These are phyloP conservation scores for Thymus quinquecostatus DNA, from an alignment of 257 asterid species.

Conservation along the genomic window DNA sequence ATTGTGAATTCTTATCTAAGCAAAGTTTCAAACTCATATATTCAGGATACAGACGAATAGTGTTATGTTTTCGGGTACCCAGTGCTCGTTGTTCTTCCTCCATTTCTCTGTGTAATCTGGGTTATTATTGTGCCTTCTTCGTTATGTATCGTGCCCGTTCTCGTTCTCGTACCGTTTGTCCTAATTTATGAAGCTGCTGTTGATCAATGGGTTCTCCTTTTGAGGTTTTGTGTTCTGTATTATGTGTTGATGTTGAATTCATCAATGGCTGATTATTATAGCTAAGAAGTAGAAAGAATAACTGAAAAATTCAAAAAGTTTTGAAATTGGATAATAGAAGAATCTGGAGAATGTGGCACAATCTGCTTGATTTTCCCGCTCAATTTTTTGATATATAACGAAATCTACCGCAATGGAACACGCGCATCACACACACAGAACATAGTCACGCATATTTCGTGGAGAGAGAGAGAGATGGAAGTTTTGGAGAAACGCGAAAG, in stretches of 20 bases:
- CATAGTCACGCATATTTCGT: background rate
- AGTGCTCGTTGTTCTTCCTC: background rate
- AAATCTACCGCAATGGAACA: background rate
- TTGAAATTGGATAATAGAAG: too few species aligned
- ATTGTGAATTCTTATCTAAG: constrained; percentile 3
- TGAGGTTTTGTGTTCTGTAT: too few species aligned
- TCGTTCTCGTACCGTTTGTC: background rate
- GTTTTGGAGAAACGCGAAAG: constrained; percentile 28
- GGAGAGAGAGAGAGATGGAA: constrained; percentile 20
- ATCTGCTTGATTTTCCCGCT: background rate
- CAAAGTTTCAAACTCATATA: background rate
- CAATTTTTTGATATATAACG: background rate
- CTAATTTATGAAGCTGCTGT: background rate
- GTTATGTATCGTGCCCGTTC: background rate
- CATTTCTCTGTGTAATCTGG: background rate
- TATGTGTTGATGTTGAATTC: too few species aligned
- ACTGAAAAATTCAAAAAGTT: background rate
- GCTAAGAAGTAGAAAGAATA: background rate
- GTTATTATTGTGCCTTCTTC: background rate
- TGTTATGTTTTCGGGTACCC: background rate
- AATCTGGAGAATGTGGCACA: background rate
- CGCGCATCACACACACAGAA: background rate
- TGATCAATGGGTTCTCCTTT: too few species aligned
- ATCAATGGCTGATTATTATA: background rate
- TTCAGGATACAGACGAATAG: background rate